phyloP scores from a whole-genome alignment of 202 grass and related monocot species.

The Musa balbisiana region DNA sequence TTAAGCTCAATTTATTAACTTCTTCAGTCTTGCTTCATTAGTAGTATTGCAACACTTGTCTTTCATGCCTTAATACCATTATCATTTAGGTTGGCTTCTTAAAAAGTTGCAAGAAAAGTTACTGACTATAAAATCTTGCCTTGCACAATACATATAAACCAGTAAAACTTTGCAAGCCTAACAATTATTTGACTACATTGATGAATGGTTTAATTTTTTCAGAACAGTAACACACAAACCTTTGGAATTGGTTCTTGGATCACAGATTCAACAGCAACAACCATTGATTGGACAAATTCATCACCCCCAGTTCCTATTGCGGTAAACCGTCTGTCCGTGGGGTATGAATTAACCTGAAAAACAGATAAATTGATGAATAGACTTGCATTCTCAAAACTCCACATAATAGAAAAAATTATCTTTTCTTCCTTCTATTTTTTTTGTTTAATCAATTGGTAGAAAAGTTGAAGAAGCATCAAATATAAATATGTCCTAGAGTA shows the following conservation, averaged over 20 bases:
- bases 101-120: no score
- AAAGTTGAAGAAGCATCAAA: background rate
- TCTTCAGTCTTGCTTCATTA: no score
- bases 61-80: no score
- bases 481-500: background rate
- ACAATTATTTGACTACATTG: background rate
- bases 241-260: slow-evolving; percentile 80
- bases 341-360: slow-evolving; percentile 88
- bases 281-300: slow-evolving; percentile 97
- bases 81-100: no score
- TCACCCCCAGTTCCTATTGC: slow-evolving; percentile 95
- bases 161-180: background rate
- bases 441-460: background rate
- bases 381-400: background rate
- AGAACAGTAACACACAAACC: slow-evolving; percentile 38
- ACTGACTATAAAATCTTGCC: no score
- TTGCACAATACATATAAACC: no score
- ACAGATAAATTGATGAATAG: background rate
- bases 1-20: no score
- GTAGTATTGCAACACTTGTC: no score
- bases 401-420: background rate
- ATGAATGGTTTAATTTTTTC: background rate
- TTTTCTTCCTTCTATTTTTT: background rate
- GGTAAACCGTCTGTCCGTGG: slow-evolving; percentile 83
- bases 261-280: slow-evolving; percentile 89